Evolutionary conservation across 331 rosid genomes (phyloP).

Genomic region (Prunus yedoensis): DNA sequence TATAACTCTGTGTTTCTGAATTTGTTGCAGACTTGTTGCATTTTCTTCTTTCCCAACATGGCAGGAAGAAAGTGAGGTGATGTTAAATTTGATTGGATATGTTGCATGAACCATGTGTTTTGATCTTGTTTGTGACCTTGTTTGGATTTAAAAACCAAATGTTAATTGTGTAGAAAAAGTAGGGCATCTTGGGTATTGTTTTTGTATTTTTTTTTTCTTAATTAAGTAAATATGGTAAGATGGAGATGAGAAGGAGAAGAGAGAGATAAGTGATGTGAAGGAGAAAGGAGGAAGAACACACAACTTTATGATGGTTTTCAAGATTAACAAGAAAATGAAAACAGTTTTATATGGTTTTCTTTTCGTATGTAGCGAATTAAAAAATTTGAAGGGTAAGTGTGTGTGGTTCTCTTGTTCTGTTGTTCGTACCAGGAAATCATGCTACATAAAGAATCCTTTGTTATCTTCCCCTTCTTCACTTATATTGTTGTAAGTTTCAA

Average conservation of each 20-base stretch:
- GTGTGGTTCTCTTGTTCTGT: not conserved
- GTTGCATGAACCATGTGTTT: no score
- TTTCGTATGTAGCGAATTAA: not conserved
- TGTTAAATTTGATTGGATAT: not conserved
- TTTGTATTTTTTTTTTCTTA: not conserved
- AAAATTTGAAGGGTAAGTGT: not conserved
- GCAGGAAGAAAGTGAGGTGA: slow-evolving; percentile 11
- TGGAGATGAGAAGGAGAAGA: not conserved
- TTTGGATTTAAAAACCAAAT: no score
- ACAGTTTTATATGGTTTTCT: no score
- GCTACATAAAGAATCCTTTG: not conserved
- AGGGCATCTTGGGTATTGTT: not conserved
- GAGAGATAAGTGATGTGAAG: not conserved
- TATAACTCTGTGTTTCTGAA: not conserved
- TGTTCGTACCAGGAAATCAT: not conserved
- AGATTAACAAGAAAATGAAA: no score
- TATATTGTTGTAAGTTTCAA: not conserved
- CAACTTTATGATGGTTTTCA: no score
- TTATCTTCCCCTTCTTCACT: not conserved
- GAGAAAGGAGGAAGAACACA: no score
- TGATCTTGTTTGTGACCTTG: no score
- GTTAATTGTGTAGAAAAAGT: no score
- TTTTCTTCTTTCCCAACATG: not conserved
- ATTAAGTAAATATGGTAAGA: not conserved
- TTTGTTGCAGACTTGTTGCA: not conserved